Evolutionary conservation across 441 rosid species (phyloP).

Genomic region (Syzygium syzygioides): DNA sequence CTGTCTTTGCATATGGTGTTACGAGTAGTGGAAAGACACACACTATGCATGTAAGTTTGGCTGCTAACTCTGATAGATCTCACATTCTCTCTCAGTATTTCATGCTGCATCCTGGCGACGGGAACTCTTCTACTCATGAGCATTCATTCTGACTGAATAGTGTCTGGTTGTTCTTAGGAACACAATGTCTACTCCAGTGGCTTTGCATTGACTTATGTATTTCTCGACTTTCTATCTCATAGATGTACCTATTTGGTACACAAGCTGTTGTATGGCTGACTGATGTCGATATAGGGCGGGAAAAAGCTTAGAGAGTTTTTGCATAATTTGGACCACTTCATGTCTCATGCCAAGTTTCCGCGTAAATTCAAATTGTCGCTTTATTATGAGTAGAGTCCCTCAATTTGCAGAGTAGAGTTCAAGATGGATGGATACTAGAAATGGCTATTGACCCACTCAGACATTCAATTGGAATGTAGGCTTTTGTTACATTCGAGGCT

Average conservation of each 20-base stretch:
- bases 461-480: neutral
- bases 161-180: neutral
- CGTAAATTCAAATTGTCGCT: neutral
- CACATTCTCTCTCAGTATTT: neutral
- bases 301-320: neutral
- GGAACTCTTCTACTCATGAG: neutral
- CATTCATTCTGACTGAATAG: neutral
- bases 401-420: neutral
- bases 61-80: neutral
- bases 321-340: neutral
- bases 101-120: neutral
- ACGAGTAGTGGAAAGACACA: conserved; percentile 99
- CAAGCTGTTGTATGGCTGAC: neutral
- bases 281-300: neutral
- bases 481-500: neutral
- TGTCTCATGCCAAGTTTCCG: neutral
- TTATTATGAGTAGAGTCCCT: neutral
- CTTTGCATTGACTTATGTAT: neutral
- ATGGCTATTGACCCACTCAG: neutral
- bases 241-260: neutral
- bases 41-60: conserved; percentile 86
- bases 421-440: neutral
- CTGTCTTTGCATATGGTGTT: conserved; percentile 98
- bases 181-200: neutral
- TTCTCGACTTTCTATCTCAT: neutral